Percentiles rank a stretch among this genome's conserved stretches.
Evolutionary conservation across 2,329 filamentous ascomycete species (phyloP).

Genomic region (Aspergillus texensis): DNA sequence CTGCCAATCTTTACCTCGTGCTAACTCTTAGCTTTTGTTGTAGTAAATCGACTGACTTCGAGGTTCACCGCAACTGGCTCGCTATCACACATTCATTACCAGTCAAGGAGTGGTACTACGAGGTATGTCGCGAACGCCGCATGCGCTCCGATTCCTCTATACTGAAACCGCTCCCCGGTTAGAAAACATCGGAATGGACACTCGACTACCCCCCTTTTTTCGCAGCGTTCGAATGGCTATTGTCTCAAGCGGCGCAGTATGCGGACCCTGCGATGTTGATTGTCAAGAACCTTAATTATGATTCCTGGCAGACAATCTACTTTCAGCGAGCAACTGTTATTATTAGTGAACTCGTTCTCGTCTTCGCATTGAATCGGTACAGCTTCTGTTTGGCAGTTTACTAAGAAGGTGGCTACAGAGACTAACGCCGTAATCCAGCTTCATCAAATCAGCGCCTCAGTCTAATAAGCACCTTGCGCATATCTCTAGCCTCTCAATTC

Average conservation of each 20-base stretch:
- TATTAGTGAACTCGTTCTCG: slow-evolving; percentile 76
- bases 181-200: slow-evolving; percentile 98
- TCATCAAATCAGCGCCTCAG: slow-evolving; percentile 70
- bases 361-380: slow-evolving; percentile 79
- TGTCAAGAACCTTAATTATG: slow-evolving; percentile 78
- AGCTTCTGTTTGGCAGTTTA: slow-evolving; percentile 18
- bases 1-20: slow-evolving; percentile 8
- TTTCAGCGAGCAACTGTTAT: slow-evolving; percentile 93
- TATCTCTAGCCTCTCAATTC: slow-evolving; percentile 81
- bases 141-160: background rate
- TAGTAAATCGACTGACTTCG: slow-evolving; percentile 98
- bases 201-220: slow-evolving; percentile 99
- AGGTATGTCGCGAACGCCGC: slow-evolving; percentile 54
- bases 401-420: slow-evolving; percentile 15
- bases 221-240: slow-evolving; percentile 90
- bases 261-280: slow-evolving; percentile 80
- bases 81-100: slow-evolving; percentile 91
- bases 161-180: slow-evolving; percentile 4
- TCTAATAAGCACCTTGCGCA: slow-evolving; percentile 75
- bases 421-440: slow-evolving; percentile 54
- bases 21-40: slow-evolving; percentile 5
- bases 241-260: slow-evolving; percentile 78
- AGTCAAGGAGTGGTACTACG: slow-evolving; percentile 89
- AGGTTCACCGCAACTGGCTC: slow-evolving; percentile 98
- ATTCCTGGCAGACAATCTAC: slow-evolving; percentile 90